Conservation (phyloP, 805 yeast species). For the Blastobotrys peoriensis region DNA sequence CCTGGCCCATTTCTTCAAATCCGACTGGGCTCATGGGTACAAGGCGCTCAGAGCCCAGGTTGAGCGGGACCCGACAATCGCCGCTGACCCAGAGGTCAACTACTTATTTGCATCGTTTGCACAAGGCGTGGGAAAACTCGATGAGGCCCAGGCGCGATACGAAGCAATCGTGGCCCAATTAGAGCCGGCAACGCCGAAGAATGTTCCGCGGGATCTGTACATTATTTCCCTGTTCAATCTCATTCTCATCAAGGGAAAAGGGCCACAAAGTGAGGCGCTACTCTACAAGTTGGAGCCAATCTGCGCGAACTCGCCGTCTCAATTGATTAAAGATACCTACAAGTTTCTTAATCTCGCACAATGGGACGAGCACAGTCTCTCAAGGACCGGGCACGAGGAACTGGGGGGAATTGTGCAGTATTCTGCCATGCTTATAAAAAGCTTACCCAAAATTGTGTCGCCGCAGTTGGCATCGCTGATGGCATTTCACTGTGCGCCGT, state of each 20-base stretch:
- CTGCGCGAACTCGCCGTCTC: not conserved
- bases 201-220: not conserved
- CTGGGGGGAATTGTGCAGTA: not conserved
- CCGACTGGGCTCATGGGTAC: not conserved
- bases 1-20: not conserved
- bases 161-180: not conserved
- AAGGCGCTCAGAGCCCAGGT: not conserved
- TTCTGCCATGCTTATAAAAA: not conserved
- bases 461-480: not conserved
- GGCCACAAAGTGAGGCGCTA: not conserved
- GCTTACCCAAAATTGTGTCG: not conserved
- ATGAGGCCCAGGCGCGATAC: not conserved
- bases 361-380: not conserved
- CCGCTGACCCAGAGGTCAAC: not conserved
- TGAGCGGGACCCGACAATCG: not conserved
- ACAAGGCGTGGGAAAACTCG: not conserved
- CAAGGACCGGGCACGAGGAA: not conserved
- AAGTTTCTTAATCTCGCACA: not conserved
- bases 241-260: not conserved
- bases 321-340: not conserved
- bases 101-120: not conserved
- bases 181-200: not conserved
- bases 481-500: not conserved
- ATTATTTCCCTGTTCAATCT: not conserved
- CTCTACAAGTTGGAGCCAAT: not conserved